Conservation (phyloP, 352 stramenopile genomes). For the Thraustochytrium sp. region DNA sequence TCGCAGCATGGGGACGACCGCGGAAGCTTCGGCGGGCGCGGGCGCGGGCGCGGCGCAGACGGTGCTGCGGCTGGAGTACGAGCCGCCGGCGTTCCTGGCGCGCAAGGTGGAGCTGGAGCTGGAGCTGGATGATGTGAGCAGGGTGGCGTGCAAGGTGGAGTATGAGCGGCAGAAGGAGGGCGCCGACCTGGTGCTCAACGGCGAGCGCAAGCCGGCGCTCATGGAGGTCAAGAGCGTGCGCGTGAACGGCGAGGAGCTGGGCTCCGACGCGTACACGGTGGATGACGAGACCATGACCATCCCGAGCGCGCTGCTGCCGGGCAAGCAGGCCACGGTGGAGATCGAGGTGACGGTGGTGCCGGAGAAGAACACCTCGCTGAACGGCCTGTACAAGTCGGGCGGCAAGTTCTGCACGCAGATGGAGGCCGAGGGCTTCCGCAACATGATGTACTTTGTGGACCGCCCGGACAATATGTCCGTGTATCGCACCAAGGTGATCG, state of each 20-base stretch:
- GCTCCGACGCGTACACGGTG: background rate
- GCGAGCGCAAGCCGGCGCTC: slow-evolving; percentile 47
- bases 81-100: slow-evolving; percentile 24
- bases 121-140: slow-evolving; percentile 1
- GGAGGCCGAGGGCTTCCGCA: slow-evolving; percentile 65
- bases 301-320: slow-evolving; percentile 51
- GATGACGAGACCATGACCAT: slow-evolving; percentile 37
- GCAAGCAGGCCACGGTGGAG: slow-evolving; percentile 35
- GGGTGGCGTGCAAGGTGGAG: background rate
- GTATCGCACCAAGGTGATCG: slow-evolving; percentile 63
- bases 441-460: slow-evolving; percentile 76
- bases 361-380: slow-evolving; percentile 67
- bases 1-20: background rate
- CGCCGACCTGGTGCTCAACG: slow-evolving; percentile 33
- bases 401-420: slow-evolving; percentile 72
- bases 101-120: slow-evolving; percentile 1
- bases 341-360: slow-evolving; percentile 56
- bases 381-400: slow-evolving; percentile 65
- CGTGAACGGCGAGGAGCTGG: slow-evolving; percentile 42
- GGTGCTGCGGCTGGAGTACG: slow-evolving; percentile 23
- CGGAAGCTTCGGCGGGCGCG: background rate
- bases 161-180: slow-evolving; percentile 12
- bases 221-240: slow-evolving; percentile 36
- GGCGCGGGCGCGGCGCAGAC: background rate
- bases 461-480: slow-evolving; percentile 74